phyloP scores from a whole-genome alignment of 1,139 yeast genomes.

The Debaryomyces sp. region DNA sequence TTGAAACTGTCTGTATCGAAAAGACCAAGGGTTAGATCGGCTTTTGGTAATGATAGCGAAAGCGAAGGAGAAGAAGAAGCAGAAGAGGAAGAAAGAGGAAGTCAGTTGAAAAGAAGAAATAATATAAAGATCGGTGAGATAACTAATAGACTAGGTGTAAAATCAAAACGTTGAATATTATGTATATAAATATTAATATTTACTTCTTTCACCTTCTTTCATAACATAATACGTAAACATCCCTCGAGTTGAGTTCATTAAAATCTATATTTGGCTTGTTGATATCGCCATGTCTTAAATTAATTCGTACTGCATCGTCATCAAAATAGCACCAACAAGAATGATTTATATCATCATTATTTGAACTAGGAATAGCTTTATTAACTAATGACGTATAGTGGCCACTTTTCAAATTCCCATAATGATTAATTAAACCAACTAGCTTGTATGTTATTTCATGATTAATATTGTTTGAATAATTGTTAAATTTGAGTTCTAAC shows the following conservation, averaged over 20 bases:
- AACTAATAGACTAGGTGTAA: conserved; percentile 7
- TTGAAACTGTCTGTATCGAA: conserved; percentile 7
- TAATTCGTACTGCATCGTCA: conserved; percentile 61
- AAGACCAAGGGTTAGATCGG: conserved; percentile 8
- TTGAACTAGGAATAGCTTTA: conserved; percentile 41
- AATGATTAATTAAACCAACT: conserved; percentile 68
- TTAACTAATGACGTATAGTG: conserved; percentile 73
- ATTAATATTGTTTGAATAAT: conserved; percentile 28
- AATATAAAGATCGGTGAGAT: conserved; percentile 8
- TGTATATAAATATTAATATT: not conserved
- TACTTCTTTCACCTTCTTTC: conserved; percentile 38
- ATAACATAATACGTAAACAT: conserved; percentile 75
- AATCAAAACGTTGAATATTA: not conserved
- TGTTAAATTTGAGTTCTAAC: conserved; percentile 46
- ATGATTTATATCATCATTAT: conserved; percentile 25
- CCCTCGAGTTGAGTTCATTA: conserved; percentile 51
- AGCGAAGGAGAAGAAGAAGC: conserved; percentile 11
- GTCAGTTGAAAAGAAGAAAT: not conserved
- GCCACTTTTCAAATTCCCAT: conserved; percentile 71
- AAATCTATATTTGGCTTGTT: conserved; percentile 33
- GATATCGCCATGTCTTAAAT: conserved; percentile 49
- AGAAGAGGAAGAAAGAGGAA: not conserved
- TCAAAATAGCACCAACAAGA: conserved; percentile 72
- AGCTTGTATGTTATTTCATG: conserved; percentile 53
- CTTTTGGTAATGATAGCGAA: conserved; percentile 12